Evolutionary conservation across 352 stramenopile genomes (phyloP).

Genomic region (Phytophthora colocasiae): DNA sequence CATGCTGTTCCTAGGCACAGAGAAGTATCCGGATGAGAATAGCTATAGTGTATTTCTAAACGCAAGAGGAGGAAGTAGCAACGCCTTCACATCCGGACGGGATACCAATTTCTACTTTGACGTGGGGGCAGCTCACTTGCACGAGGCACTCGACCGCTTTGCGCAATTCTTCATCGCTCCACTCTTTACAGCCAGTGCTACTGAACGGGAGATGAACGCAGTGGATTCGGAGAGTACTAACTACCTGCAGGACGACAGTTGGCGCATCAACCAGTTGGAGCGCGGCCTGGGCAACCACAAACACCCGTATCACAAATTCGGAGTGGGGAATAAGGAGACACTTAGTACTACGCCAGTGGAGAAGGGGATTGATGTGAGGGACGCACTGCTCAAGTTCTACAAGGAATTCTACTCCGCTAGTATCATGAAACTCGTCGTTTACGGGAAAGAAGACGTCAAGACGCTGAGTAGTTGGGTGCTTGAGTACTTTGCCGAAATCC

Average conservation of each 20-base stretch:
- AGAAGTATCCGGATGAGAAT: conserved; percentile 96
- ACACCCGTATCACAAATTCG: conserved; percentile 90
- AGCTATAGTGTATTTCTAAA: conserved; percentile 92
- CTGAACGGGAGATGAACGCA: conserved; percentile 94
- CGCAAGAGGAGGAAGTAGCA: conserved; percentile 91
- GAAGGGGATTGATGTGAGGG: conserved; percentile 60
- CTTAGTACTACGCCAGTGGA: conserved; percentile 44
- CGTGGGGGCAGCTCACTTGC: conserved; percentile 71
- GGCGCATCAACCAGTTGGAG: conserved; percentile 78
- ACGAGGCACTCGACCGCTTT: conserved; percentile 93
- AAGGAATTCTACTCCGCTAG: conserved; percentile 86
- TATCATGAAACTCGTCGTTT: conserved; percentile 89
- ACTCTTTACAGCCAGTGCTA: conserved; percentile 90
- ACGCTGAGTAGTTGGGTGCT: conserved; percentile 78
- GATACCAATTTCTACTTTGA: conserved; percentile 98
- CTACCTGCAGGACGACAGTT: conserved; percentile 93
- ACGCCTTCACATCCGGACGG: conserved; percentile 95
- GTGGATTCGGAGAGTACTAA: conserved; percentile 98
- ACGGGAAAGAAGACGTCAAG: conserved; percentile 85
- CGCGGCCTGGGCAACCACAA: conserved; percentile 60
- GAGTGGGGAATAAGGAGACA: conserved; percentile 85
- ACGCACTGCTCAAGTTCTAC: conserved; percentile 86
- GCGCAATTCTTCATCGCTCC: conserved; percentile 98
- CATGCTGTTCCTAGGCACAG: conserved; percentile 98
- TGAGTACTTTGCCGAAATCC: conserved; percentile 78